phyloP scores from a whole-genome alignment of 495 filamentous ascomycete species.

The Terfezia boudieri region DNA sequence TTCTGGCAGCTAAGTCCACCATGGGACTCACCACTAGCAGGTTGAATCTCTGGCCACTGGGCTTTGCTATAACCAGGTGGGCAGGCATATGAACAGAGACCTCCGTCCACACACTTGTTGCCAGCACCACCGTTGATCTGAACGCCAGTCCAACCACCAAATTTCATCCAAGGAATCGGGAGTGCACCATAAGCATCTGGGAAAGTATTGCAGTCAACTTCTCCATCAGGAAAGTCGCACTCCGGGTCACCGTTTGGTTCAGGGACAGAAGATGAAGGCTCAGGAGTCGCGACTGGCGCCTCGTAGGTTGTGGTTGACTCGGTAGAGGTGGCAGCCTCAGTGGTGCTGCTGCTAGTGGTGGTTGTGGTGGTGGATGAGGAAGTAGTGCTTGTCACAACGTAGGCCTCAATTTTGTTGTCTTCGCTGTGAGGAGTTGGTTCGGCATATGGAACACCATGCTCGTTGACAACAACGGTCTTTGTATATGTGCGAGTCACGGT shows the following conservation, averaged over 20 bases:
- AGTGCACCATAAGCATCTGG: conserved; percentile 70
- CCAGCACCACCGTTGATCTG: conserved; percentile 40
- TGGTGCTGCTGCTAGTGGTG: neutral
- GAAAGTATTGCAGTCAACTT: conserved; percentile 47
- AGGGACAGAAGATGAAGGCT: neutral
- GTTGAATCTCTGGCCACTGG: conserved; percentile 73
- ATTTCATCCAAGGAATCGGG: conserved; percentile 38
- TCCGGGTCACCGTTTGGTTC: neutral
- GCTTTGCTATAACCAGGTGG: conserved; percentile 78
- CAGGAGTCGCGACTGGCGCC: neutral
- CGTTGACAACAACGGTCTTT: neutral
- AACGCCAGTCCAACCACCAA: conserved; percentile 63
- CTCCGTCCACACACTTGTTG: conserved; percentile 34
- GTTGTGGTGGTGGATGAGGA: neutral
- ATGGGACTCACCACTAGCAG: conserved; percentile 59
- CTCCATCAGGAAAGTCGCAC: conserved; percentile 46
- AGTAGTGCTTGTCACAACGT: neutral
- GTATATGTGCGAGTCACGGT: neutral
- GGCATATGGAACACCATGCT: neutral
- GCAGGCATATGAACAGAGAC: conserved; percentile 86
- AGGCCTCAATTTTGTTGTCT: neutral
- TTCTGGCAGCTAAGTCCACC: conserved; percentile 70
- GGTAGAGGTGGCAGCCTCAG: neutral
- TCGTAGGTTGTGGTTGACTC: neutral
- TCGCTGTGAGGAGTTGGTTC: neutral